A percentile compares a stretch with the other conserved stretches of the same genome.
phyloP scores from a whole-genome alignment of 805 yeast species.

The Sugiyamaella boreocaroliniensis region DNA sequence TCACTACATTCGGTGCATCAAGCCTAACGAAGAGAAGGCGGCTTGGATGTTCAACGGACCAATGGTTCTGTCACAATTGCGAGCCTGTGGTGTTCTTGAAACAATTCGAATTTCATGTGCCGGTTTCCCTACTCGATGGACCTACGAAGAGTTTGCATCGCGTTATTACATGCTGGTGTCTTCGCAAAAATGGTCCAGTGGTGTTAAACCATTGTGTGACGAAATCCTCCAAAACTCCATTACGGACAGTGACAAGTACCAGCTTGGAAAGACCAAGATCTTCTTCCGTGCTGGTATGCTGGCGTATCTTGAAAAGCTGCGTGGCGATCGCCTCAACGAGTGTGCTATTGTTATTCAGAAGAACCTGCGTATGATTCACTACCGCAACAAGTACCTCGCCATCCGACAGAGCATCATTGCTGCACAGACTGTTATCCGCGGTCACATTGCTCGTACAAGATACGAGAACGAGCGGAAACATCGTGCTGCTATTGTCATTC shows the following conservation, averaged over 20 bases:
- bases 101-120: conserved; percentile 95
- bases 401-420: conserved; percentile 47
- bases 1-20: conserved; percentile 94
- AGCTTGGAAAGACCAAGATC: conserved; percentile 86
- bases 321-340: conserved; percentile 67
- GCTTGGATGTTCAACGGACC: conserved; percentile 95
- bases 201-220: conserved; percentile 57
- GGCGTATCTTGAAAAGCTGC: conserved; percentile 79
- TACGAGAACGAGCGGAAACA: conserved; percentile 44
- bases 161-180: conserved; percentile 79
- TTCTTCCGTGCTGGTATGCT: conserved; percentile 96
- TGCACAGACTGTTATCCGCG: conserved; percentile 61
- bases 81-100: conserved; percentile 98
- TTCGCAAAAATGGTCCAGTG: conserved; percentile 59
- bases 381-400: conserved; percentile 54
- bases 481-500: conserved; percentile 63
- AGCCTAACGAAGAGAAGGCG: conserved; percentile 87
- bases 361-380: conserved; percentile 58
- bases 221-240: conserved; percentile 60
- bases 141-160: conserved; percentile 85
- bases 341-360: conserved; percentile 85
- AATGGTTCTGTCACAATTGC: conserved; percentile 88
- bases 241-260: conserved; percentile 60
- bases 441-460: conserved; percentile 50
- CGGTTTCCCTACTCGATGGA: conserved; percentile 95